A percentile compares a stretch with the other conserved stretches of the same genome.
Conservation (phyloP, 2,329 filamentous ascomycete species). For the Leptodontidium sp. region DNA sequence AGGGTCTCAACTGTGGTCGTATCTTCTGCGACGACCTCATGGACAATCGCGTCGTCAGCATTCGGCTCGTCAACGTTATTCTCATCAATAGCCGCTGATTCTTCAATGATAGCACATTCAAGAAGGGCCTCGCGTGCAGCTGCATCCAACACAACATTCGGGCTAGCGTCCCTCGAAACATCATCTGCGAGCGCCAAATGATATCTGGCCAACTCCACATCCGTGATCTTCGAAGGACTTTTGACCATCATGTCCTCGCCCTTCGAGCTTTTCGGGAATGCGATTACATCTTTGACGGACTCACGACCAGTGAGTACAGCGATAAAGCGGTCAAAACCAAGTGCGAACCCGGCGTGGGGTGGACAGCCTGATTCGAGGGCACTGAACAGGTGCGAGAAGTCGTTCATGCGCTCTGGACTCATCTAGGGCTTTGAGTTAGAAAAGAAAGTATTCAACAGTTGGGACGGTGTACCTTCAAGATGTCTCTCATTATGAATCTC, state of each 20-base stretch:
- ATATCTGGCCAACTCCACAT: conserved; percentile 52
- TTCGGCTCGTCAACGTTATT: background rate
- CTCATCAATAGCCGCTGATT: background rate
- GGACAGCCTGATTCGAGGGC: conserved; percentile 88
- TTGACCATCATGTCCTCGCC: conserved; percentile 87
- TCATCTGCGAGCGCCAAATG: conserved; percentile 34
- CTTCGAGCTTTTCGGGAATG: conserved; percentile 92
- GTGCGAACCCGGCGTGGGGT: conserved; percentile 90
- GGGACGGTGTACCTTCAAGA: conserved; percentile 67
- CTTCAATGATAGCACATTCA: background rate
- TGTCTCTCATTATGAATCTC: conserved; percentile 82
- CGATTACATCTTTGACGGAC: conserved; percentile 91
- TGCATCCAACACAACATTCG: background rate
- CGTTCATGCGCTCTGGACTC: conserved; percentile 68
- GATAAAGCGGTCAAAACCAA: conserved; percentile 89
- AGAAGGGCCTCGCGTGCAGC: background rate
- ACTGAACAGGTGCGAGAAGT: conserved; percentile 86
- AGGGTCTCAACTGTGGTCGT: background rate
- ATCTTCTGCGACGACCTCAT: background rate
- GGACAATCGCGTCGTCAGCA: background rate
- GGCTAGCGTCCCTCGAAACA: background rate
- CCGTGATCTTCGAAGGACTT: conserved; percentile 74
- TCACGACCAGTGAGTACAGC: conserved; percentile 79
- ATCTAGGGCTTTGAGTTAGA: conserved; percentile 36
- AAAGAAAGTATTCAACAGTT: background rate